phyloP scores from a whole-genome alignment of 2,329 filamentous ascomycete species.

The Beauveria brongniartii region DNA sequence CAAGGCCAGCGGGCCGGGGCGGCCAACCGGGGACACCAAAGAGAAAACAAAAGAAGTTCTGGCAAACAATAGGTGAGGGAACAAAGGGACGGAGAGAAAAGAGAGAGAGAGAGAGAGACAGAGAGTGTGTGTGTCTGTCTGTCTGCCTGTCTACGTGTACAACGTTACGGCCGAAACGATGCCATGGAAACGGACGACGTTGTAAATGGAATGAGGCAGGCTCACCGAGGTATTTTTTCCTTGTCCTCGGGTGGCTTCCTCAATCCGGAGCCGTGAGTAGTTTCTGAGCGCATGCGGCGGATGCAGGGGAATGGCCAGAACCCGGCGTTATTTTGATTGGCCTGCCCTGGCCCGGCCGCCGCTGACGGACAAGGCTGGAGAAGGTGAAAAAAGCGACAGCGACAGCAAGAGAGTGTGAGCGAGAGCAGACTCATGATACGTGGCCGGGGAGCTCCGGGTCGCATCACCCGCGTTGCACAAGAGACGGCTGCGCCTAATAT shows the following conservation, averaged over 20 bases:
- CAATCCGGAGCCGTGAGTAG: not conserved
- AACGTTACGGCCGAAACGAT: no score
- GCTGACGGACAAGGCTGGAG: not conserved
- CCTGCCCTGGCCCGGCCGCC: not conserved
- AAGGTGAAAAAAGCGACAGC: not conserved
- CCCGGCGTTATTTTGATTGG: not conserved
- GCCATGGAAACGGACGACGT: not conserved
- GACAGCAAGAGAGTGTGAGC: not conserved
- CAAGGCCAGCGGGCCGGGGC: no score
- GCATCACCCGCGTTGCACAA: conserved; percentile 4
- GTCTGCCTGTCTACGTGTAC: no score
- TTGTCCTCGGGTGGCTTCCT: not conserved
- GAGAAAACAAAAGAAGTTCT: no score
- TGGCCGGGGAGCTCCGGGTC: conserved; percentile 1
- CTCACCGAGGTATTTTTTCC: not conserved
- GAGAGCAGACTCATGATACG: not conserved
- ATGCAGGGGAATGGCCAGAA: not conserved
- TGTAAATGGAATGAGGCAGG: not conserved
- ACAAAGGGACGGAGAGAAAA: no score
- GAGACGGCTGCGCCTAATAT: not conserved
- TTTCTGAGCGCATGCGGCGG: conserved; percentile 4
- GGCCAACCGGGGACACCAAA: no score
- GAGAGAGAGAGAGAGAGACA: no score
- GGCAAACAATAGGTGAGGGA: no score
- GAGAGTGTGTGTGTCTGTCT: no score